Conservation (phyloP, 2,329 filamentous ascomycete genomes). For the Lojkania enalia region DNA sequence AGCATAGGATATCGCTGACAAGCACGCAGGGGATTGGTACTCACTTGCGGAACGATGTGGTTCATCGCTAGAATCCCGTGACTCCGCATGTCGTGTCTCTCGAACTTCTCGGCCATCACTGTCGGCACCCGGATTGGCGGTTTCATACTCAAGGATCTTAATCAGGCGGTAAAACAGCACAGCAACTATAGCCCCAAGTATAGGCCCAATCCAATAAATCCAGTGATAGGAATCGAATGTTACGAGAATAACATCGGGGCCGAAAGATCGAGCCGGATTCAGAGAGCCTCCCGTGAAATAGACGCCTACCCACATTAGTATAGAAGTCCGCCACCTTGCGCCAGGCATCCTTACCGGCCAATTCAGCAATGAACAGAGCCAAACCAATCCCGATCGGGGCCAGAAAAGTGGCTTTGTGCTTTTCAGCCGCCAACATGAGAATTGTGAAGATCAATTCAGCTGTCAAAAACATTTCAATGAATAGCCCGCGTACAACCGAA, state of each 20-base stretch:
- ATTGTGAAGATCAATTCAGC: slow-evolving; percentile 55
- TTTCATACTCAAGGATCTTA: slow-evolving; percentile 56
- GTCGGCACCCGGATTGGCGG: slow-evolving; percentile 54
- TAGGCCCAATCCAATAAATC: slow-evolving; percentile 57
- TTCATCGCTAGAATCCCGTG: not conserved
- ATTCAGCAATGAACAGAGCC: slow-evolving; percentile 51
- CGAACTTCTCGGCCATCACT: slow-evolving; percentile 48
- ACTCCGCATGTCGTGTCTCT: slow-evolving; percentile 16
- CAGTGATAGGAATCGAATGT: slow-evolving; percentile 52
- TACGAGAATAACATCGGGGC: slow-evolving; percentile 50
- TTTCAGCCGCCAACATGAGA: slow-evolving; percentile 50
- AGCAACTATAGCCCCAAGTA: slow-evolving; percentile 50
- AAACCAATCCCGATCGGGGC: slow-evolving; percentile 50
- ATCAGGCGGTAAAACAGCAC: slow-evolving; percentile 55
- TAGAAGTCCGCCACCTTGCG: not conserved
- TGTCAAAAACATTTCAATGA: slow-evolving; percentile 57
- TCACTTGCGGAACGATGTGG: slow-evolving; percentile 15
- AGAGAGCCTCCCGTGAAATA: slow-evolving; percentile 53
- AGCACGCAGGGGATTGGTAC: not conserved
- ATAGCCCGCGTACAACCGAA: slow-evolving; percentile 50
- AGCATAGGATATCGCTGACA: not conserved
- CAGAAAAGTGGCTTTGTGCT: slow-evolving; percentile 46
- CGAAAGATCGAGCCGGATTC: slow-evolving; percentile 55
- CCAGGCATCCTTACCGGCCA: slow-evolving; percentile 40
- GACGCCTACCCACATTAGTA: slow-evolving; percentile 41